These are phyloP conservation scores for Chrysochromulina tobinii DNA, from an alignment of 78 protist species.

Conservation along the genomic window DNA sequence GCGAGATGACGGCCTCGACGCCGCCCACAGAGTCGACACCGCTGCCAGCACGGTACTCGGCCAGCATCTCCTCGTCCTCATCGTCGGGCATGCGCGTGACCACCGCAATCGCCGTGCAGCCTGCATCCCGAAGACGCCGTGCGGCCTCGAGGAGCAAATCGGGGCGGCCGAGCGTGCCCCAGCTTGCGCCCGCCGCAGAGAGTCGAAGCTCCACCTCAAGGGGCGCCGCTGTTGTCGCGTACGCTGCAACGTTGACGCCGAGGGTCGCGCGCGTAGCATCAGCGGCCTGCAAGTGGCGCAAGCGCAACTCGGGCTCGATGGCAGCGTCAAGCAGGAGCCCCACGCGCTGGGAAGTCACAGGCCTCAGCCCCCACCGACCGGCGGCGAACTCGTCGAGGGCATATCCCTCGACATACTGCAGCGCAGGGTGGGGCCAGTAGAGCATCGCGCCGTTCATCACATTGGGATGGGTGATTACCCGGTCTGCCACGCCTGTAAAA, in stretches of 20 bases:
- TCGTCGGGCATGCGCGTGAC: slow-evolving; percentile 33
- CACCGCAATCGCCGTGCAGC: slow-evolving; percentile 35
- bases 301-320: not conserved
- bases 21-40: slow-evolving; percentile 46
- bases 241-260: not conserved
- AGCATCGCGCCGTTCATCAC: slow-evolving; percentile 41
- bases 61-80: not conserved
- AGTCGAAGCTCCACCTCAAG: not conserved
- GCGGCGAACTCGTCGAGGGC: slow-evolving; percentile 35
- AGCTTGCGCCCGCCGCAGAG: not conserved
- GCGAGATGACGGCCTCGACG: slow-evolving; percentile 35
- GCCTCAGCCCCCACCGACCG: slow-evolving; percentile 20
- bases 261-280: slow-evolving; percentile 37
- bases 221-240: not conserved
- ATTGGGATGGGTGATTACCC: slow-evolving; percentile 33
- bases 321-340: slow-evolving; percentile 40
- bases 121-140: not conserved
- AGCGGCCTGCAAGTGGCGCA: slow-evolving; percentile 36
- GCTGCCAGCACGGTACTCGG: not conserved
- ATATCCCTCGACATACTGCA: slow-evolving; percentile 29
- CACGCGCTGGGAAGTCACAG: not conserved
- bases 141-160: not conserved
- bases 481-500: not conserved
- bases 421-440: slow-evolving; percentile 18
- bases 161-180: not conserved